phyloP scores from a whole-genome alignment of 2,329 filamentous ascomycete genomes.

The Trichoderma sp. region DNA sequence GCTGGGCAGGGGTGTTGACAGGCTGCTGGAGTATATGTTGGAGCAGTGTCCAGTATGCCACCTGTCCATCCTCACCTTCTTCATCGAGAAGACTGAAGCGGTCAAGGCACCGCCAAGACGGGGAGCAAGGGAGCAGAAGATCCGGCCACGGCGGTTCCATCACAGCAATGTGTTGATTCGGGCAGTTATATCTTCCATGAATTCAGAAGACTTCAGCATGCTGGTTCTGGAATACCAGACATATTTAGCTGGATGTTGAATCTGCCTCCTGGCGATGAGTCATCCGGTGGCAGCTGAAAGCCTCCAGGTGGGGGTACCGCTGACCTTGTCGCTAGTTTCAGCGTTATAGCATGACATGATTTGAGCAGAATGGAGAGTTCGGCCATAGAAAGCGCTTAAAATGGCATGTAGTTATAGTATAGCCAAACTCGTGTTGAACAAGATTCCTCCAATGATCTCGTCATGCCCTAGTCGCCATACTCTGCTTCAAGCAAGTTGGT shows the following conservation, averaged over 20 bases:
- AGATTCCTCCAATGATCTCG: background rate
- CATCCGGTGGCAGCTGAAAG: background rate
- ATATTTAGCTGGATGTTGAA: background rate
- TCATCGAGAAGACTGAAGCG: constrained; percentile 32
- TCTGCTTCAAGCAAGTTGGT: background rate
- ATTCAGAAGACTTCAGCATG: background rate
- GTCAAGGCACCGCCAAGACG: constrained; percentile 25
- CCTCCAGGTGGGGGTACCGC: background rate
- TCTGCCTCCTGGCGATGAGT: background rate
- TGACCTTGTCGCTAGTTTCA: background rate
- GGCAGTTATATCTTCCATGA: too few species aligned
- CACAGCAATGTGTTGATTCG: background rate
- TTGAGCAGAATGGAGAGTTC: background rate
- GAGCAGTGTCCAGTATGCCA: constrained; percentile 30
- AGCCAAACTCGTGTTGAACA: background rate
- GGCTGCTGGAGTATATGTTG: constrained; percentile 23
- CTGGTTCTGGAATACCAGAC: background rate
- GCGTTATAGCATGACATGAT: background rate
- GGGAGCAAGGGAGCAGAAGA: constrained; percentile 20
- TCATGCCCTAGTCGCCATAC: background rate
- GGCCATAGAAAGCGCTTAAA: background rate
- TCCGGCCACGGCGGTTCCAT: background rate
- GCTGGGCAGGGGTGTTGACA: constrained; percentile 18
- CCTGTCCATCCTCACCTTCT: constrained; percentile 26
- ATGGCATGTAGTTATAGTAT: background rate